These are phyloP conservation scores for Ceratocystis eucalypticola DNA, from an alignment of 2,329 filamentous ascomycete genomes.

Conservation along the genomic window DNA sequence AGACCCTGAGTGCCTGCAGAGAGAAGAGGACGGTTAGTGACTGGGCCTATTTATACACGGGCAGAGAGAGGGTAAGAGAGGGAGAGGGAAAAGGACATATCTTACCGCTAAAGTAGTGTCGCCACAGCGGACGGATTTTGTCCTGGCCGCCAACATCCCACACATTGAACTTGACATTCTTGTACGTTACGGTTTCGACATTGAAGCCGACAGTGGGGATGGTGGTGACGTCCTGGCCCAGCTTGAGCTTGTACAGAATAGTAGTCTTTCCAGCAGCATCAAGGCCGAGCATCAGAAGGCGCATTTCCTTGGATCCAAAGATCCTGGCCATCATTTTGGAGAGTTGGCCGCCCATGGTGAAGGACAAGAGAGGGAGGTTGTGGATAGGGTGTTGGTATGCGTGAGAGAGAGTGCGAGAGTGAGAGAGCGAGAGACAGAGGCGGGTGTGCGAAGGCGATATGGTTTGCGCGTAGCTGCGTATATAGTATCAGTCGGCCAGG, in stretches of 20 bases:
- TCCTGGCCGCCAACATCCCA: constrained; percentile 99
- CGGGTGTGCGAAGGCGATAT: background rate
- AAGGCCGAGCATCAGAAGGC: constrained; percentile 91
- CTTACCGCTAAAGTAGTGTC: constrained; percentile 84
- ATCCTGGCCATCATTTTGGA: constrained; percentile 98
- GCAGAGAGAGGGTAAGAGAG: too few species aligned
- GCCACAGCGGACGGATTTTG: constrained; percentile 95
- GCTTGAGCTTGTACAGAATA: constrained; percentile 97
- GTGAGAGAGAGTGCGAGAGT: background rate
- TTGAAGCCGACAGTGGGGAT: constrained; percentile 99
- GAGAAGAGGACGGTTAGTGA: background rate
- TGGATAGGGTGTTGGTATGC: too few species aligned
- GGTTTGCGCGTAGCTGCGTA: background rate
- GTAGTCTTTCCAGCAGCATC: constrained; percentile 98
- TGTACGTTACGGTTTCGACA: constrained; percentile 97
- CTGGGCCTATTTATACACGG: constrained; percentile 2
- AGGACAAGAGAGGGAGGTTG: background rate
- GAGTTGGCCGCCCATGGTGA: constrained; percentile 76
- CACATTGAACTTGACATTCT: constrained; percentile 98
- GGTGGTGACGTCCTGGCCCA: constrained; percentile 94
- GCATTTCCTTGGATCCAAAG: constrained; percentile 98
- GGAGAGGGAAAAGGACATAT: constrained; percentile 9
- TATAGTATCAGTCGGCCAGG: background rate
- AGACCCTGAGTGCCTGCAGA: constrained; percentile 76
- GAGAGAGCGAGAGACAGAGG: background rate